Evolutionary conservation across 352 stramenopile species (phyloP), one percentile per base, ranked within the genome.

Genomic region (Globisporangium yorkense): DNA sequence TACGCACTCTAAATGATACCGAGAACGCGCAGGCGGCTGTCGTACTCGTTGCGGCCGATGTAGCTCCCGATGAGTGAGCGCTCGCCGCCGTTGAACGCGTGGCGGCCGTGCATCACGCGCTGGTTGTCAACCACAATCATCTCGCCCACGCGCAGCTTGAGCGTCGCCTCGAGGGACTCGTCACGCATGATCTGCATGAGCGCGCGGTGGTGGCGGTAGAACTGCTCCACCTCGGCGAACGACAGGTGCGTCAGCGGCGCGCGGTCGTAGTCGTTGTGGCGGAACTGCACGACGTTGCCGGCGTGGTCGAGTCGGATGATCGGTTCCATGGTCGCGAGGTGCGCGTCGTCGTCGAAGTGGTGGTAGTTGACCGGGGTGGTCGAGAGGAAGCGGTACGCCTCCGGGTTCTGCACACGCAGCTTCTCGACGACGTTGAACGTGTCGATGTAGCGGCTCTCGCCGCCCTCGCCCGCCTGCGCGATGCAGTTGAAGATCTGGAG

Each of bases 401-500:
- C 75, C 1, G 73, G 80, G 35, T 85, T 54, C 44, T 90, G 56
- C 1, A 56, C 58, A 3, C 72, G 72, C 51, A 96, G 67, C 39
- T 67, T 84, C 68, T 94, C 76, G 10, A 75, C 75, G 5, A 92
- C 71, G 56, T 89, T 65, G 63, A 94, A 96, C 9, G 80, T 71
- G 57, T 96, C 87, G 9, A 93, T 64, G 65, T 92, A 93, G 40
- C 82, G 83, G 54, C 80, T 93, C 39, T 84, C 78, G 24, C 82
- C 86, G 15, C 80, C 84, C 10, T 85, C 70, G 12, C 74, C 76
- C 7, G 84, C 85, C 56, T 94, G 84, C 5, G 75, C 78, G 0
- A 88, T 70, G 62, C 87, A 96, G 68, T 96, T 96, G 69, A 96
- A 96, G 62, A 96, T 91, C 66, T 96, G 87, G 40, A 96, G 66